Conservation (phyloP, 139 green algal species). For the Auxenochlorella pyrenoidosa region DNA sequence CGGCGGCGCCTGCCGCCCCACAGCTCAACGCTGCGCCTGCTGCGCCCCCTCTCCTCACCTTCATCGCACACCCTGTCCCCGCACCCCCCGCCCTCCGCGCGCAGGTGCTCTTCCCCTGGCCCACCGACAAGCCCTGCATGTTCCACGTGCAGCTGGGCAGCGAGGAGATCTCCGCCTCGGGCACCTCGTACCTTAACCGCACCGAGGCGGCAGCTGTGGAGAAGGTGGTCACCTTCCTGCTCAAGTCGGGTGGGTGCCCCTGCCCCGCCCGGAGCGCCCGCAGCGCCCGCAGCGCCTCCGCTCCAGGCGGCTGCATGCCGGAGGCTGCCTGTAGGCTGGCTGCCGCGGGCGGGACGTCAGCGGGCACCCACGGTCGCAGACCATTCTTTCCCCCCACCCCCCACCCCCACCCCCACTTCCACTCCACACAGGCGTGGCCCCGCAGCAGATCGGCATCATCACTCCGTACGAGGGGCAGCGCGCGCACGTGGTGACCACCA, state of each 20-base stretch:
- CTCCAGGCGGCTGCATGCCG: too few relatives aligned
- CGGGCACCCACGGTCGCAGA: background rate
- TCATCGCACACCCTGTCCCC: background rate
- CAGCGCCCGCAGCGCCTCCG: too few relatives aligned
- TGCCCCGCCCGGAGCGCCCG: too few relatives aligned
- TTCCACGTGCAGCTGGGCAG: slow-evolving; percentile 94
- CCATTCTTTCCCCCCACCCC: background rate
- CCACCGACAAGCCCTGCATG: slow-evolving; percentile 91
- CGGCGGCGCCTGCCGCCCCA: too few relatives aligned
- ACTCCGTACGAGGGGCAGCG: slow-evolving; percentile 99
- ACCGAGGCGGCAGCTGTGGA: slow-evolving; percentile 93
- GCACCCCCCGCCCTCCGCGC: background rate
- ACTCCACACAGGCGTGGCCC: slow-evolving; percentile 63
- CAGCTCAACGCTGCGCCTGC: too few relatives aligned
- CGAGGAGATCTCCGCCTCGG: slow-evolving; percentile 83
- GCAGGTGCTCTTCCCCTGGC: slow-evolving; percentile 82
- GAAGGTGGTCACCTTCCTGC: slow-evolving; percentile 87
- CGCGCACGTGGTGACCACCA: slow-evolving; percentile 86
- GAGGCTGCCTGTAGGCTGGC: too few relatives aligned
- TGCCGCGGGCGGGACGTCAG: too few relatives aligned
- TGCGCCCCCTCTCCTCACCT: background rate
- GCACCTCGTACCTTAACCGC: slow-evolving; percentile 97
- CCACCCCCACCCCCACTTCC: background rate
- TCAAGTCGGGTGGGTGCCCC: slow-evolving; percentile 54
- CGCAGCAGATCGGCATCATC: slow-evolving; percentile 95